A percentile compares a stretch with the other conserved stretches of the same genome.
phyloP scores from a whole-genome alignment of 371 early-diverging fungal genomes.

The Rhizopus stolonifer region DNA sequence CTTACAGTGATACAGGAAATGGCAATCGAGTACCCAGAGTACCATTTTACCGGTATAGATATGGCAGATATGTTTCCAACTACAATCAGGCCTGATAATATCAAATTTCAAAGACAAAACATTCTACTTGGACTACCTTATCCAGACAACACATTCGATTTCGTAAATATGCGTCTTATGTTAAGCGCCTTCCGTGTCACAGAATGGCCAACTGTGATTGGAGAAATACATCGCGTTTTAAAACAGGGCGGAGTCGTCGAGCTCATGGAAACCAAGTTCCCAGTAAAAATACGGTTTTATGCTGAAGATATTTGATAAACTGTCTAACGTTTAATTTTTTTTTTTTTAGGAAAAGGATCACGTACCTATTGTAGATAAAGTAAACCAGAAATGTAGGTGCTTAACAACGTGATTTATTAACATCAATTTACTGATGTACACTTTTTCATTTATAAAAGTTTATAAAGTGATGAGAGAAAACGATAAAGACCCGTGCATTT shows the following conservation, averaged over 20 bases:
- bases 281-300: constrained; percentile 26
- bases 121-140: constrained; percentile 43
- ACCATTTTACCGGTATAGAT: constrained; percentile 55
- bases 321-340: background rate
- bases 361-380: constrained; percentile 10
- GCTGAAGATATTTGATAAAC: background rate
- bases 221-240: constrained; percentile 43
- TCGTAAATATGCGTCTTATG: constrained; percentile 48
- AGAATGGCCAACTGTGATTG: constrained; percentile 39
- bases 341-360: constrained; percentile 12
- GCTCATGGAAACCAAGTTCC: constrained; percentile 45
- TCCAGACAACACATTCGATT: constrained; percentile 45
- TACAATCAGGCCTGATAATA: constrained; percentile 46
- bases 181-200: constrained; percentile 26
- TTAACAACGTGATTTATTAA: background rate
- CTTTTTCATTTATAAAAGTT: constrained; percentile 24
- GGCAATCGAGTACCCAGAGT: constrained; percentile 56
- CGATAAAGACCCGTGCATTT: constrained; percentile 38
- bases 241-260: constrained; percentile 49
- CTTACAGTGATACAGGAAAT: constrained; percentile 41
- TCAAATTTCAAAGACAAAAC: constrained; percentile 38
- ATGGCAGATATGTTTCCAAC: constrained; percentile 48
- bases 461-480: constrained; percentile 28
- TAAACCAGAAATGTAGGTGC: constrained; percentile 17
- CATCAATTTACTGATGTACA: background rate